phyloP scores from a whole-genome alignment of 768 basidiomycete species.

The Leccinum sublutescens region DNA sequence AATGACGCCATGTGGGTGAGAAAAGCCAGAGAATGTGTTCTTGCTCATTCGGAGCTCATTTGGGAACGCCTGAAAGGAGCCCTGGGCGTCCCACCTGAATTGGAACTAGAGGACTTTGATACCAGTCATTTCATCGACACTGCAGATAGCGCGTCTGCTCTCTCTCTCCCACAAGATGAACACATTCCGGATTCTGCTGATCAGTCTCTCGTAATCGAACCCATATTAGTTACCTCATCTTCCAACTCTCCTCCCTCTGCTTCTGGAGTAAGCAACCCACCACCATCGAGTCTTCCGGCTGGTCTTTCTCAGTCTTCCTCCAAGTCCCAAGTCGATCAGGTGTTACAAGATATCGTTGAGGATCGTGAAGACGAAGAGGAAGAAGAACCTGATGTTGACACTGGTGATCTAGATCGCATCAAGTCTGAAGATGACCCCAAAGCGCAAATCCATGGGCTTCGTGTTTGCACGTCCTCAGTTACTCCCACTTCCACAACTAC shows the following conservation, averaged over 20 bases:
- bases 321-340: conserved; percentile 27
- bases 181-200: not conserved
- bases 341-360: conserved; percentile 55
- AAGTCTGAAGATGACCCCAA: conserved; percentile 16
- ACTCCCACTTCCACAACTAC: conserved; percentile 26
- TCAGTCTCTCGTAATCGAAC: conserved; percentile 44
- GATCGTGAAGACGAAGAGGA: conserved; percentile 55
- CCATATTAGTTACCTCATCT: conserved; percentile 43
- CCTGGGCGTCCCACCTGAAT: conserved; percentile 81
- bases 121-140: not conserved
- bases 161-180: not conserved
- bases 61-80: conserved; percentile 92
- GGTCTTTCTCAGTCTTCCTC: conserved; percentile 30
- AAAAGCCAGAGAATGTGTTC: conserved; percentile 71
- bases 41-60: conserved; percentile 76
- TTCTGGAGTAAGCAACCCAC: conserved; percentile 29
- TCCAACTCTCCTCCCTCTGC: conserved; percentile 18
- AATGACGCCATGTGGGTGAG: conserved; percentile 74
- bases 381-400: conserved; percentile 18
- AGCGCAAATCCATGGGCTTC: conserved; percentile 54
- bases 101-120: conserved; percentile 57
- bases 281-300: conserved; percentile 39
- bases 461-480: conserved; percentile 48
- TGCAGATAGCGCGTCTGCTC: not conserved
- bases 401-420: conserved; percentile 17